A percentile compares a stretch with the other conserved stretches of the same genome.
Evolutionary conservation across 2,329 filamentous ascomycete species (phyloP).

Genomic region (Neurospora sp.): DNA sequence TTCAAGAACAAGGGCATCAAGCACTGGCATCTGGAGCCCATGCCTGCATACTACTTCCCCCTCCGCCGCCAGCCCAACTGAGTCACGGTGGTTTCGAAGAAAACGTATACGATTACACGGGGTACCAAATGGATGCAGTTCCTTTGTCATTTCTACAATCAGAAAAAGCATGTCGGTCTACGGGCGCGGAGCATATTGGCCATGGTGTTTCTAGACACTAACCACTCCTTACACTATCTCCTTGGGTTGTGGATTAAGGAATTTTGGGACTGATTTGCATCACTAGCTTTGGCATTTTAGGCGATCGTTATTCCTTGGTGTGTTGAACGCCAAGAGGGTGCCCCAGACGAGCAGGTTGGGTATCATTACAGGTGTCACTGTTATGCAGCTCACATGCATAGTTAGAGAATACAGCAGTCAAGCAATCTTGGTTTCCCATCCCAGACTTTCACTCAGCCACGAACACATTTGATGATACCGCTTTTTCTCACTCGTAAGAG

Average conservation of each 20-base stretch:
- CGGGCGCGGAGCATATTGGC: background rate
- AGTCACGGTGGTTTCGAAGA: background rate
- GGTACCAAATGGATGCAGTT: background rate
- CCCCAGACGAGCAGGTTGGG: background rate
- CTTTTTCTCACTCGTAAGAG: too few species aligned
- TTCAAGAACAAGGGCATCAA: conserved; percentile 35
- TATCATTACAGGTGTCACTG: background rate
- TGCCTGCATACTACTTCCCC: conserved; percentile 48
- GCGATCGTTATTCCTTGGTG: background rate
- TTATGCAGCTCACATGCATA: background rate
- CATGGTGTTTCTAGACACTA: background rate
- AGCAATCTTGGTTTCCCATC: background rate
- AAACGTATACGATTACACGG: background rate
- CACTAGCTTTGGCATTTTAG: background rate
- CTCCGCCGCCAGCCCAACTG: conserved; percentile 46
- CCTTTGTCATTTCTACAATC: background rate
- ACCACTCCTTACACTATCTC: background rate
- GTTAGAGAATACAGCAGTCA: background rate
- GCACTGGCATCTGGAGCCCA: conserved; percentile 51
- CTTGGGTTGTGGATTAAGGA: background rate
- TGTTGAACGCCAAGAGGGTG: background rate
- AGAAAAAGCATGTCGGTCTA: background rate
- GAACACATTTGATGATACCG: background rate
- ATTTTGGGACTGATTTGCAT: background rate
- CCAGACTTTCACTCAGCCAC: background rate